Evolutionary conservation across 495 filamentous ascomycete species (phyloP).

Genomic region (Filosporella fistucella): DNA sequence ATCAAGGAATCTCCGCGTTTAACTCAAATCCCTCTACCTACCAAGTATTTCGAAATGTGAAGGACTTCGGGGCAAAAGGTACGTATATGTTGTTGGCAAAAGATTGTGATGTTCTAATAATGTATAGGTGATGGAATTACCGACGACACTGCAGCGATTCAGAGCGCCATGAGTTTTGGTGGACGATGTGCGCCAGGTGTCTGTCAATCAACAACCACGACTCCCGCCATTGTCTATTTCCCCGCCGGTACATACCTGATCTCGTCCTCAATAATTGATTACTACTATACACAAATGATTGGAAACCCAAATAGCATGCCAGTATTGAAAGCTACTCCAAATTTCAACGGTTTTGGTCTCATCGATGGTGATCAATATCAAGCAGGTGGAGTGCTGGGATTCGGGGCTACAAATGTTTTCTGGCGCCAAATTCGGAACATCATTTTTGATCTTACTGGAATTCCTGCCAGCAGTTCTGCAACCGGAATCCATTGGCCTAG

Average conservation of each 20-base stretch:
- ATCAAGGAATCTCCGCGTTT: slow-evolving; percentile 29
- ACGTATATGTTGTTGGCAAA: slow-evolving; percentile 21
- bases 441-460: slow-evolving; percentile 64
- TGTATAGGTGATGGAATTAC: slow-evolving; percentile 70
- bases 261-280: slow-evolving; percentile 49
- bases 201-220: slow-evolving; percentile 35
- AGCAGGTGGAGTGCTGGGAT: slow-evolving; percentile 37
- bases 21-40: slow-evolving; percentile 15
- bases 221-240: slow-evolving; percentile 32
- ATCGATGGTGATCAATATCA: slow-evolving; percentile 69
- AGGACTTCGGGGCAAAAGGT: slow-evolving; percentile 24
- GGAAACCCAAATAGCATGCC: slow-evolving; percentile 63
- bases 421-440: slow-evolving; percentile 79
- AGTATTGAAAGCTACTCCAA: slow-evolving; percentile 58
- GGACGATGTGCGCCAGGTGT: slow-evolving; percentile 41
- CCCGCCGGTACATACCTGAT: slow-evolving; percentile 55
- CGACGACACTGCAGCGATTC: slow-evolving; percentile 67
- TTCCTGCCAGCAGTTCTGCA: slow-evolving; percentile 32
- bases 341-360: slow-evolving; percentile 68
- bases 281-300: slow-evolving; percentile 66
- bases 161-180: slow-evolving; percentile 53
- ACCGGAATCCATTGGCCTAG: slow-evolving; percentile 74
- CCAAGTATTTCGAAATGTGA: slow-evolving; percentile 24
- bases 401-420: slow-evolving; percentile 67
- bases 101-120: background rate